phyloP scores from a whole-genome alignment of 768 basidiomycete species.

The Naganishia antarctica region DNA sequence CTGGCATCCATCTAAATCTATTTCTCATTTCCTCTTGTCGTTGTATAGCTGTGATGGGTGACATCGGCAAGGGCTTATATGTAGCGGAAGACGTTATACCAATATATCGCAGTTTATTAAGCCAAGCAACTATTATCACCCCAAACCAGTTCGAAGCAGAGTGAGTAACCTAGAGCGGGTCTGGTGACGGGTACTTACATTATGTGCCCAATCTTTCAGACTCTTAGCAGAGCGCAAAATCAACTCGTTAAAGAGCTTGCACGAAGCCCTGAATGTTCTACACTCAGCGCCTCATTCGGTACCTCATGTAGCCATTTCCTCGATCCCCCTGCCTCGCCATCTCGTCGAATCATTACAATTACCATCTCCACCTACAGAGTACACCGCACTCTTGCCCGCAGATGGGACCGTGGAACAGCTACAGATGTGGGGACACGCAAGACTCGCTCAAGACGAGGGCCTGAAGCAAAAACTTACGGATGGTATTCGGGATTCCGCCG shows the following conservation, averaged over 20 bases:
- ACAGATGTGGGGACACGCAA: slow-evolving; percentile 35
- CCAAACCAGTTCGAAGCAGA: slow-evolving; percentile 99
- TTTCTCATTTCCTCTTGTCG: background rate
- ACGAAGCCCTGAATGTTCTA: slow-evolving; percentile 63
- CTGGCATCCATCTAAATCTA: background rate
- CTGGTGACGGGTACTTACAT: slow-evolving; percentile 41
- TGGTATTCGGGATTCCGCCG: background rate
- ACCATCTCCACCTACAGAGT: slow-evolving; percentile 35
- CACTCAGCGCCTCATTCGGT: slow-evolving; percentile 67
- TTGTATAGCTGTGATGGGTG: slow-evolving; percentile 80
- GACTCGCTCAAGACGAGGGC: slow-evolving; percentile 18
- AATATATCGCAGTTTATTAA: slow-evolving; percentile 66
- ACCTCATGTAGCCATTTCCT: slow-evolving; percentile 85
- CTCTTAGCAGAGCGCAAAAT: slow-evolving; percentile 69
- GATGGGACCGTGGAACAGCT: slow-evolving; percentile 21
- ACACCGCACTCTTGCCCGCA: slow-evolving; percentile 30
- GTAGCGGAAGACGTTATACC: slow-evolving; percentile 82
- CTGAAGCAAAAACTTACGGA: slow-evolving; percentile 11
- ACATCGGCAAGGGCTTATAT: slow-evolving; percentile 74
- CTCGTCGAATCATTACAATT: slow-evolving; percentile 55
- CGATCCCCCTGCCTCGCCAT: slow-evolving; percentile 64
- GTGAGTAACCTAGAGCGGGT: slow-evolving; percentile 53
- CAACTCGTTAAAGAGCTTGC: slow-evolving; percentile 63
- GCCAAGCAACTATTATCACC: slow-evolving; percentile 80
- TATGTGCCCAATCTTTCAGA: slow-evolving; percentile 62